Conservation (phyloP, 2,329 filamentous ascomycete species). For the Cladosporium sp. region DNA sequence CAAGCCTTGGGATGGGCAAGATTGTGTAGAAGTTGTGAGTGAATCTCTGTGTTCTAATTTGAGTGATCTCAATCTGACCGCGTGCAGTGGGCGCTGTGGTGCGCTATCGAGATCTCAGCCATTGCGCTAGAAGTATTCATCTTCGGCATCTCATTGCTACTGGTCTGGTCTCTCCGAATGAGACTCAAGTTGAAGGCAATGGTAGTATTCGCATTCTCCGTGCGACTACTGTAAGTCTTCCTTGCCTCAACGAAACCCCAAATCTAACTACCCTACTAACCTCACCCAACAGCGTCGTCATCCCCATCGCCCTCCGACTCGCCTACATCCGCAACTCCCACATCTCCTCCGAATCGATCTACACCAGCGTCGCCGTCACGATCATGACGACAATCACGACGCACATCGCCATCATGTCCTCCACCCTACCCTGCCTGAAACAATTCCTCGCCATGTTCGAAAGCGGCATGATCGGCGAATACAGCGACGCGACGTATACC, state of each 20-base stretch:
- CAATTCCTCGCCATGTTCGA: conserved; percentile 26
- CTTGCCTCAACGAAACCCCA: neutral
- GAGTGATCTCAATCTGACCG: neutral
- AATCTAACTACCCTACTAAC: neutral
- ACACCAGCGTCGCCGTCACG: conserved; percentile 17
- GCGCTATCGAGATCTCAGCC: conserved; percentile 17
- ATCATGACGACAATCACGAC: conserved; percentile 24
- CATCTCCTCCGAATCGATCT: conserved; percentile 6
- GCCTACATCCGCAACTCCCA: conserved; percentile 3
- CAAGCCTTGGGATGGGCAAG: conserved; percentile 20
- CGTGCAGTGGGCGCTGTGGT: conserved; percentile 17
- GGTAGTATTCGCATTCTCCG: conserved; percentile 21
- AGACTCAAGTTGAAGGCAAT: conserved; percentile 19
- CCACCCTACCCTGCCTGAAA: conserved; percentile 28
- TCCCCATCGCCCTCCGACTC: conserved; percentile 5
- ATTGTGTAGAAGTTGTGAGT: conserved; percentile 17
- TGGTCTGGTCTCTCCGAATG: conserved; percentile 27
- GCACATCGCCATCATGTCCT: conserved; percentile 26
- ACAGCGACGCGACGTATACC: conserved; percentile 2
- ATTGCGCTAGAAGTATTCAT: conserved; percentile 21
- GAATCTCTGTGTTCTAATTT: neutral
- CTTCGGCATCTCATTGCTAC: conserved; percentile 18
- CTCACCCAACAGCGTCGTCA: neutral
- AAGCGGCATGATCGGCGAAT: conserved; percentile 10
- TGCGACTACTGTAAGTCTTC: conserved; percentile 21